Evolutionary conservation across 2,329 filamentous ascomycete species (phyloP).

Genomic region (Scedosporium apiospermum): DNA sequence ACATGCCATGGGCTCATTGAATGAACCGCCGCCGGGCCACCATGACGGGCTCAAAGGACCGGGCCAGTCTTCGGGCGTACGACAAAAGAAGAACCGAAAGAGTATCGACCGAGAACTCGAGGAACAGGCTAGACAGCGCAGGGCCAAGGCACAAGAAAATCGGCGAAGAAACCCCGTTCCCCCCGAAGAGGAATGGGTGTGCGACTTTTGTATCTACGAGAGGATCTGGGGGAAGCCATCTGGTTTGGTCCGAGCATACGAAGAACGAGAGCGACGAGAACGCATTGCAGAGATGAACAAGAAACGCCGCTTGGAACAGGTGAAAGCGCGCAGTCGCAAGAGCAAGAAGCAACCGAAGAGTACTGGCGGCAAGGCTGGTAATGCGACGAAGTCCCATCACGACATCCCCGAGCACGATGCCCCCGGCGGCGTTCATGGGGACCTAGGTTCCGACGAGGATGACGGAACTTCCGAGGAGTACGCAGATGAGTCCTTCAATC

Average conservation of each 20-base stretch:
- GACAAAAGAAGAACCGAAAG: conserved; percentile 51
- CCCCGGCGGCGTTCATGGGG: background rate
- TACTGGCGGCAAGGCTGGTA: conserved; percentile 46
- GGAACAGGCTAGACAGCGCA: conserved; percentile 66
- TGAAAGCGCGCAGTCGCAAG: conserved; percentile 87
- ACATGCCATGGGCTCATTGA: background rate
- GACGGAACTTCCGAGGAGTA: conserved; percentile 5
- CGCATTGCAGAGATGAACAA: conserved; percentile 81
- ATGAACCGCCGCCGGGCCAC: background rate
- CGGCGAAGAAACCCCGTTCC: conserved; percentile 67
- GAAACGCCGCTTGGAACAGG: conserved; percentile 76
- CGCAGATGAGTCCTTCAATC: conserved; percentile 4
- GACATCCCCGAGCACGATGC: conserved; percentile 1
- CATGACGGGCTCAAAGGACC: conserved; percentile 17
- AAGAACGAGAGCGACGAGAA: conserved; percentile 83
- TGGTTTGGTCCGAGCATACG: conserved; percentile 82
- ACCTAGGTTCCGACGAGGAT: background rate
- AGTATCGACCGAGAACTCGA: conserved; percentile 62
- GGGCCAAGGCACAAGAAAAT: conserved; percentile 64
- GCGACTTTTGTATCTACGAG: conserved; percentile 97
- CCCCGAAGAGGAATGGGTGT: conserved; percentile 78
- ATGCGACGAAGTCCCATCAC: conserved; percentile 9
- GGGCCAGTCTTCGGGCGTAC: conserved; percentile 23
- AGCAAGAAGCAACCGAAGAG: conserved; percentile 54
- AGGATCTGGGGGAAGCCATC: conserved; percentile 83